These are phyloP conservation scores for Bodo saltans DNA, from an alignment of 78 protist genomes.

Conservation along the genomic window DNA sequence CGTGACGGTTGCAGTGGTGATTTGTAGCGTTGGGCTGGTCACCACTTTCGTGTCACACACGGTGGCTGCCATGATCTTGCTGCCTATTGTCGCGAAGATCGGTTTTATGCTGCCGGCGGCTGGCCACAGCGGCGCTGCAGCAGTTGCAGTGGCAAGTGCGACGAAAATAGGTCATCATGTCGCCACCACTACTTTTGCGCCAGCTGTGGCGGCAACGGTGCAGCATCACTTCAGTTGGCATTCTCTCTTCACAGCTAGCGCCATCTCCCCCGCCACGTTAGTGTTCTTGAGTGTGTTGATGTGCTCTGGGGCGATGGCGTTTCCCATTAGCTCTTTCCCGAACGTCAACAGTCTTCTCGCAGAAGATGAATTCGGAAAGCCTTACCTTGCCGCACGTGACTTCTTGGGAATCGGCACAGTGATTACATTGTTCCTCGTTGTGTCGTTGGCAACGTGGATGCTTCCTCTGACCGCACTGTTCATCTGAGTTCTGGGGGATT, in stretches of 20 bases:
- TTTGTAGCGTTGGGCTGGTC: background rate
- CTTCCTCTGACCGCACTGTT: too few relatives aligned
- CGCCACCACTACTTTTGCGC: too few relatives aligned
- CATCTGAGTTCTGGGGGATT: too few relatives aligned
- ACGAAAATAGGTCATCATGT: too few relatives aligned
- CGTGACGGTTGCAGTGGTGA: background rate
- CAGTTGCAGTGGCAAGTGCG: too few relatives aligned
- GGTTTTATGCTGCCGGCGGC: background rate
- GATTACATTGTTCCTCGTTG: too few relatives aligned
- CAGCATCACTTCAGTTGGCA: too few relatives aligned
- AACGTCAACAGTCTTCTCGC: background rate
- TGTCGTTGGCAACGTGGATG: too few relatives aligned
- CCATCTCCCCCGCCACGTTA: background rate
- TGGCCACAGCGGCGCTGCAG: too few relatives aligned
- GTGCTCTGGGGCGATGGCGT: constrained; percentile 34
- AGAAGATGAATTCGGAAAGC: background rate
- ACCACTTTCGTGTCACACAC: constrained; percentile 35
- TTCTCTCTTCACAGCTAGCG: too few relatives aligned
- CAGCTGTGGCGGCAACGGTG: too few relatives aligned
- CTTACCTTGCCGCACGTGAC: background rate
- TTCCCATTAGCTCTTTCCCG: constrained; percentile 38
- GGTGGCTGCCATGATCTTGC: constrained; percentile 25
- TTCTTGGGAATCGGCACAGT: too few relatives aligned
- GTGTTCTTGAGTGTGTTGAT: background rate
- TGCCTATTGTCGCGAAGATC: constrained; percentile 20